phyloP scores from a whole-genome alignment of 331 rosid species.

The Acacia concinna region DNA sequence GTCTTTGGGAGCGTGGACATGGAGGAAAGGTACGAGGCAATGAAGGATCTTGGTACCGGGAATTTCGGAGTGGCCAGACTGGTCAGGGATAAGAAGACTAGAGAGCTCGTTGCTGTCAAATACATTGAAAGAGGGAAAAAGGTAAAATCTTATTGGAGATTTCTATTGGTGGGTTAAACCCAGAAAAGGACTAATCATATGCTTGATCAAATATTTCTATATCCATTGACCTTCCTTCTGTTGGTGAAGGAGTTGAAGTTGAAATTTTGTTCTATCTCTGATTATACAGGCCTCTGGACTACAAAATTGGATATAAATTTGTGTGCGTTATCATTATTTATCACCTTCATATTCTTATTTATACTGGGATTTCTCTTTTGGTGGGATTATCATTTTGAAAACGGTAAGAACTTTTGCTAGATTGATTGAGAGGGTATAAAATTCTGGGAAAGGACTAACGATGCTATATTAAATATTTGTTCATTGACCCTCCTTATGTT shows the following conservation, averaged over 20 bases:
- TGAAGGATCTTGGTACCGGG: constrained; percentile 94
- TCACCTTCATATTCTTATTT: background rate
- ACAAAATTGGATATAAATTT: background rate
- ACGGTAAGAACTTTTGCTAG: constrained; percentile 43
- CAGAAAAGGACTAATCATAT: constrained; percentile 11
- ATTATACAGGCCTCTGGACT: background rate
- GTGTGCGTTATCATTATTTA: background rate
- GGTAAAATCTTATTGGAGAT: constrained; percentile 39
- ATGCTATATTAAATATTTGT: background rate
- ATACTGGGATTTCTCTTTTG: background rate
- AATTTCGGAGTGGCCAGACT: constrained; percentile 94
- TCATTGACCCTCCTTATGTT: background rate
- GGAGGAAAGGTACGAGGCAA: constrained; percentile 88
- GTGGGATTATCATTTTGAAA: constrained; percentile 22
- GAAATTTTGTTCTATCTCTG: background rate
- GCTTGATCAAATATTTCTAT: background rate
- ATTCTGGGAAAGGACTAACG: background rate
- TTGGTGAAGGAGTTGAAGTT: background rate
- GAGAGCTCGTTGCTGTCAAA: constrained; percentile 88
- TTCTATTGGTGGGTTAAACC: background rate
- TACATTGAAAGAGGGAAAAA: constrained; percentile 94
- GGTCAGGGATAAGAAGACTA: constrained; percentile 86
- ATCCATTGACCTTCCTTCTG: constrained; percentile 16
- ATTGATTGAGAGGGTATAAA: background rate
- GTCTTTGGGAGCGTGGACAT: constrained; percentile 43